phyloP scores from a whole-genome alignment of 2,329 filamentous ascomycete species.

The Aureobasidium sp. region DNA sequence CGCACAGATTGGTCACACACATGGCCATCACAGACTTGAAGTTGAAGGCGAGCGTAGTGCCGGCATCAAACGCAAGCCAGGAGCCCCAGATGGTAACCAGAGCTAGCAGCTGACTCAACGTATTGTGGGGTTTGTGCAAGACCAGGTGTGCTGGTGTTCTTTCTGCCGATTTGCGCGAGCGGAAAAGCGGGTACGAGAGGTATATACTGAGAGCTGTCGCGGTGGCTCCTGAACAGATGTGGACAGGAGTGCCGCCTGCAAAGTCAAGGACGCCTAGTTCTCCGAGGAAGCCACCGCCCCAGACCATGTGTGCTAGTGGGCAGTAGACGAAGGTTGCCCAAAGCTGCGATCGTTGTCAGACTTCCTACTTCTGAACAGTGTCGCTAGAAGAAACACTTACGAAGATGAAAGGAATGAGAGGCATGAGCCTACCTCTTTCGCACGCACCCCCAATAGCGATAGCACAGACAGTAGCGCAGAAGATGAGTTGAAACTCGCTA shows the following conservation, averaged over 20 bases:
- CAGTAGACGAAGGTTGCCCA: slow-evolving; percentile 43
- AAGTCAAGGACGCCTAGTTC: slow-evolving; percentile 39
- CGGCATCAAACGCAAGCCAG: slow-evolving; percentile 44
- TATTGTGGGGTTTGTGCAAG: slow-evolving; percentile 41
- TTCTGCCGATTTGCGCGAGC: slow-evolving; percentile 34
- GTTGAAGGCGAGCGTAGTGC: slow-evolving; percentile 39
- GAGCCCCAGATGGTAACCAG: slow-evolving; percentile 44
- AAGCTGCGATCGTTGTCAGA: slow-evolving; percentile 20
- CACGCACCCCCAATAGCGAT: slow-evolving; percentile 42
- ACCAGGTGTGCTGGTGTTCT: slow-evolving; percentile 40
- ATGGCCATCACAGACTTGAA: slow-evolving; percentile 44
- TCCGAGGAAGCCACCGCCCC: slow-evolving; percentile 37
- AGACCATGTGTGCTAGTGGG: slow-evolving; percentile 42
- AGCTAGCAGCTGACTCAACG: slow-evolving; percentile 39
- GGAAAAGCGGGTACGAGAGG: slow-evolving; percentile 41
- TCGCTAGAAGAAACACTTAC: background rate
- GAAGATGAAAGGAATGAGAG: slow-evolving; percentile 41
- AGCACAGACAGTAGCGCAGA: slow-evolving; percentile 42
- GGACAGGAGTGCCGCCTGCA: slow-evolving; percentile 37
- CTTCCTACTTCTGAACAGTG: no score
- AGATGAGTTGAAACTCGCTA: slow-evolving; percentile 44
- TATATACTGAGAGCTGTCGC: slow-evolving; percentile 38
- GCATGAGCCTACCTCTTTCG: slow-evolving; percentile 38
- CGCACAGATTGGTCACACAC: slow-evolving; percentile 42
- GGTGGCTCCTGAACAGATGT: slow-evolving; percentile 37